Base-by-base conservation (phyloP, 768 basidiomycete genomes). In the Boletellus sp. region DNA sequence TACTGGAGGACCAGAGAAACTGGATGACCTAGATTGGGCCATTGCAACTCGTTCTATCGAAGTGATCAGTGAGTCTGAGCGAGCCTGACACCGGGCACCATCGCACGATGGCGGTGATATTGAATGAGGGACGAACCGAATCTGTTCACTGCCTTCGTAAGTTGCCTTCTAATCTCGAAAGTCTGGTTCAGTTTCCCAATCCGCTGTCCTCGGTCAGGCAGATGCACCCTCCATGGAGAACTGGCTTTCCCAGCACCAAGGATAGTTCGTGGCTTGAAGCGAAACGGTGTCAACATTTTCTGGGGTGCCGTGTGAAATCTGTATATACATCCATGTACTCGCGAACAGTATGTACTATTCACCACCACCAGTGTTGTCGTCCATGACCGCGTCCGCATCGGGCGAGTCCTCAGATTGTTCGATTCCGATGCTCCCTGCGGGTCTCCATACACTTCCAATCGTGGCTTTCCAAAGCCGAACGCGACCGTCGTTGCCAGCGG, bases 391-490 rank as follows among this genome's bases (percentile, higher is more conserved):
- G 45, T 77, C 76, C 31, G 63, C 70, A 41, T 71, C 73, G 32
- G 68, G 59, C 16, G 65, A 71, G 48, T 79, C 79, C 49, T 80
- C 80, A 9, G 80, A 75, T 52, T 90, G 87, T 60, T 91, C 89
- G 42, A 92, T 85, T 40, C 85, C 85, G 45, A 93, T 81, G 50
- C 84, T 85, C 6, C 90, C 90, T 15, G 88, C 87, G 6, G 86
- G 77, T 55, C 87, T 74, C 90, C 92, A 91, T 13, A 94, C 88
- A 57, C 75, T 91, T 50, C 86, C 90, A 49, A 85, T 75, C 4
- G 88, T 84, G 2, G 85, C 84, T 67, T 92, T 93, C 90, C 90
- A 94, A 32, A 94, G 67, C 6, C 90, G 78, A 23, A 94, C 78
- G 9, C 89, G 76, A 6, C 91, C 84, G 56, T 94, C 84, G 59